Evolutionary conservation across 2,329 filamentous ascomycete species (phyloP).

Genomic region (Aspergillus melleus): DNA sequence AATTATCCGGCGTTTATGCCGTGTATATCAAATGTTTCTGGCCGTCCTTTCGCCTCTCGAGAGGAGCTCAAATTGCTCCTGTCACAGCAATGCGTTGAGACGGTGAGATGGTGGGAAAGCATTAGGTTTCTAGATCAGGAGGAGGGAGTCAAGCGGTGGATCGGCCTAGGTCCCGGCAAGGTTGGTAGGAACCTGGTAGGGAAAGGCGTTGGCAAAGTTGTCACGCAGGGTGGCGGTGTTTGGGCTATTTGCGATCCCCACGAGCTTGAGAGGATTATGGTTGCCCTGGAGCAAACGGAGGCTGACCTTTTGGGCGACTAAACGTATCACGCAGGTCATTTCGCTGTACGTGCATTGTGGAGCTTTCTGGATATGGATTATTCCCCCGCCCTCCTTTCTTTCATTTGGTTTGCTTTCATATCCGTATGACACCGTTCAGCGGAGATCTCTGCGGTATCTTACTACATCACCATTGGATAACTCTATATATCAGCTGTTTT

Average conservation of each 20-base stretch:
- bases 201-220: constrained; percentile 85
- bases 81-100: constrained; percentile 82
- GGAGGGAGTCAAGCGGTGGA: constrained; percentile 76
- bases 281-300: constrained; percentile 65
- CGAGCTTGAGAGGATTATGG: constrained; percentile 69
- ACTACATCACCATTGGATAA: too few relatives aligned
- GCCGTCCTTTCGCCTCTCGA: constrained; percentile 70
- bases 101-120: constrained; percentile 91
- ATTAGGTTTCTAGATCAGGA: constrained; percentile 87
- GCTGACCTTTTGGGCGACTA: constrained; percentile 10
- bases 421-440: too few relatives aligned
- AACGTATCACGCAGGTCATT: neutral
- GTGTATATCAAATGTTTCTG: constrained; percentile 84
- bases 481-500: too few relatives aligned
- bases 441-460: too few relatives aligned
- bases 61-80: constrained; percentile 76
- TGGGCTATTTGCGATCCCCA: constrained; percentile 85
- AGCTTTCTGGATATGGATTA: neutral
- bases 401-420: neutral
- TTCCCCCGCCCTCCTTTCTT: neutral
- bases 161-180: constrained; percentile 91
- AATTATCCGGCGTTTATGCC: constrained; percentile 73
- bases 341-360: neutral
- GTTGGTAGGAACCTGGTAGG: constrained; percentile 91
- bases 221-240: constrained; percentile 83